phyloP scores from a whole-genome alignment of 495 filamentous ascomycete species.

The Filosporella fistucella region DNA sequence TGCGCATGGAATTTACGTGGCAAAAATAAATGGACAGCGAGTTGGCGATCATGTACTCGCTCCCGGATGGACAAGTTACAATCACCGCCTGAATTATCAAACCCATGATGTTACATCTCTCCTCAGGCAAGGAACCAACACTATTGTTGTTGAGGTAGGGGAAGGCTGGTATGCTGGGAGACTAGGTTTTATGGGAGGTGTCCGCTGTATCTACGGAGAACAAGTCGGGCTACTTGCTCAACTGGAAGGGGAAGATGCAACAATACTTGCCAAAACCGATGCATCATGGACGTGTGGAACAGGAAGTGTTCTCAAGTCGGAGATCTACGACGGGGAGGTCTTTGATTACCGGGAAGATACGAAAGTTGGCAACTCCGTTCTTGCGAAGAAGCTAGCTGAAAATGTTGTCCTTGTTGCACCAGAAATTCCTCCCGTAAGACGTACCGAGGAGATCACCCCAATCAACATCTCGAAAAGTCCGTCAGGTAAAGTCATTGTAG shows the following conservation, averaged over 20 bases:
- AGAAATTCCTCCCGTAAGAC: slow-evolving; percentile 12
- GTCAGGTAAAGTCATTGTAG: slow-evolving; percentile 39
- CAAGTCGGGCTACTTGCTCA: slow-evolving; percentile 36
- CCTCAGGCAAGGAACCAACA: slow-evolving; percentile 22
- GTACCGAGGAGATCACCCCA: slow-evolving; percentile 24
- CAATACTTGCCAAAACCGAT: slow-evolving; percentile 33
- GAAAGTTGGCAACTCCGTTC: slow-evolving; percentile 2
- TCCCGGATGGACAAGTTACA: slow-evolving; percentile 50
- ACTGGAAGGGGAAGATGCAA: slow-evolving; percentile 25
- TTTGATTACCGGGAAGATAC: slow-evolving; percentile 36
- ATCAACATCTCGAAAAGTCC: slow-evolving; percentile 35
- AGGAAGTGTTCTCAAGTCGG: slow-evolving; percentile 37
- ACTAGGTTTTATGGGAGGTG: slow-evolving; percentile 34
- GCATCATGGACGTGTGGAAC: slow-evolving; percentile 33
- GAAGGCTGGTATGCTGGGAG: slow-evolving; percentile 53
- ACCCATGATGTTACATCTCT: slow-evolving; percentile 41
- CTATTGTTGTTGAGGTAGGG: slow-evolving; percentile 41
- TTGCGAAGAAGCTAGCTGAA: not conserved
- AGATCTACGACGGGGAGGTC: slow-evolving; percentile 49
- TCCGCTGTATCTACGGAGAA: slow-evolving; percentile 38
- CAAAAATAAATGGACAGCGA: slow-evolving; percentile 39
- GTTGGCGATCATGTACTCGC: slow-evolving; percentile 41
- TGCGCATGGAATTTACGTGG: slow-evolving; percentile 42
- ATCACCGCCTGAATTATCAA: slow-evolving; percentile 41
- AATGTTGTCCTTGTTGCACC: not conserved